Evolutionary conservation across 2,329 filamentous ascomycete genomes (phyloP).

Genomic region (Canariomyces notabilis): DNA sequence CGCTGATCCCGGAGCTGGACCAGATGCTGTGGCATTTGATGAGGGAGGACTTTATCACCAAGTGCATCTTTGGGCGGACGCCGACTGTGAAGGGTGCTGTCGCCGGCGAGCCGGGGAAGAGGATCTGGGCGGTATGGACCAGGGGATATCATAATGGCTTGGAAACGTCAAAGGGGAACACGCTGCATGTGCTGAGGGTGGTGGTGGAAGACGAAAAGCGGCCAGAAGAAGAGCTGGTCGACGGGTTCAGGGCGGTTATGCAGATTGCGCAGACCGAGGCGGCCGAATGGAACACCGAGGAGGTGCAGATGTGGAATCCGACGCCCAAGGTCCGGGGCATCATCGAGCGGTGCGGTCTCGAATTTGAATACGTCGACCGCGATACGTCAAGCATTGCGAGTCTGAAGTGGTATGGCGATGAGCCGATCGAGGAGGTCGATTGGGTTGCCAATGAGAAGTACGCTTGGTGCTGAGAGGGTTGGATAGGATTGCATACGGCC

Average conservation of each 20-base stretch:
- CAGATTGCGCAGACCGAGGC: conserved; percentile 66
- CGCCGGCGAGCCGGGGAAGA: conserved; percentile 45
- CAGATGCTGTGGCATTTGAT: conserved; percentile 72
- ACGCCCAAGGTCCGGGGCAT: conserved; percentile 46
- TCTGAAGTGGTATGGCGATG: conserved; percentile 64
- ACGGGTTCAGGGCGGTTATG: conserved; percentile 59
- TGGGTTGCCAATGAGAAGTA: conserved; percentile 77
- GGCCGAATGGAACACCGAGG: conserved; percentile 61
- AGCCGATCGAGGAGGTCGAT: conserved; percentile 49
- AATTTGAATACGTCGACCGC: conserved; percentile 48
- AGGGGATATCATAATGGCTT: conserved; percentile 58
- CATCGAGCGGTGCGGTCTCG: conserved; percentile 44
- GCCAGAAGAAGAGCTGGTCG: conserved; percentile 40
- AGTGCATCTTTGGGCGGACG: conserved; percentile 51
- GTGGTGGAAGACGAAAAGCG: conserved; percentile 55
- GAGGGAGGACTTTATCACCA: conserved; percentile 73
- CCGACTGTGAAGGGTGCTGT: conserved; percentile 68
- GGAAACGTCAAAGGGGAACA: conserved; percentile 54
- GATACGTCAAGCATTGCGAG: conserved; percentile 65
- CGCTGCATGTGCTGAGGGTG: conserved; percentile 63
- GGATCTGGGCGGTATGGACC: conserved; percentile 72
- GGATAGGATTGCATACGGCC: background rate
- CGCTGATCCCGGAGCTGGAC: conserved; percentile 62
- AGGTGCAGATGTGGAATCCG: conserved; percentile 82
- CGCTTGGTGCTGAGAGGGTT: conserved; percentile 59